A percentile compares a stretch with the other conserved stretches of the same genome.
These are phyloP conservation scores for Tylopilus felleus DNA, from an alignment of 768 basidiomycete species.

Conservation along the genomic window DNA sequence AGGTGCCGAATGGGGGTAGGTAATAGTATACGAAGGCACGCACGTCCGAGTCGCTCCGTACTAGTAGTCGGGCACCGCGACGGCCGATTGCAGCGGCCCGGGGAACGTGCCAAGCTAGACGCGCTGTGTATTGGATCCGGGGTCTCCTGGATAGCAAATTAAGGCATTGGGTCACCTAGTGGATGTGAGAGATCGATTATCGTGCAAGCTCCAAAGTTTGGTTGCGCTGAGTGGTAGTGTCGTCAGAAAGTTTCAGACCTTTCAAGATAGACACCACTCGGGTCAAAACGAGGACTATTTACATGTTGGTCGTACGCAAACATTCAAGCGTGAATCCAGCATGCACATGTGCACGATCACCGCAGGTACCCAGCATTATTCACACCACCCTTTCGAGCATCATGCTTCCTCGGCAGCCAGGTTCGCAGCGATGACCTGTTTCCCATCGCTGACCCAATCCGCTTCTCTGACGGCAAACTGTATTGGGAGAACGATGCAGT, in stretches of 20 bases:
- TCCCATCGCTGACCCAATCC: slow-evolving; percentile 10
- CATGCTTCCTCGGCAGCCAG: not conserved
- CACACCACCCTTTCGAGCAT: not conserved
- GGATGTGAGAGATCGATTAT: slow-evolving; percentile 29
- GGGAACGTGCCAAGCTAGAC: too few species aligned
- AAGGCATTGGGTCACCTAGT: slow-evolving; percentile 19
- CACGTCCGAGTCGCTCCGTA: too few species aligned
- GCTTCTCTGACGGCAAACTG: slow-evolving; percentile 17
- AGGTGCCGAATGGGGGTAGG: too few species aligned
- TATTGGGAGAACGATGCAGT: slow-evolving; percentile 25
- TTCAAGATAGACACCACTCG: too few species aligned
- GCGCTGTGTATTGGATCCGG: too few species aligned
- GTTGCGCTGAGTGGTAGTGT: too few species aligned
- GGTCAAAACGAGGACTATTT: too few species aligned
- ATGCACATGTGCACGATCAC: not conserved
- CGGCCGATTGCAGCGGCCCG: too few species aligned
- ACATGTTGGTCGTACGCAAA: too few species aligned
- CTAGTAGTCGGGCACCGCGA: too few species aligned
- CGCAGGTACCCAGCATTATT: not conserved
- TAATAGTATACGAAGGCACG: too few species aligned
- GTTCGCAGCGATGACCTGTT: not conserved
- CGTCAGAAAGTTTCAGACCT: too few species aligned
- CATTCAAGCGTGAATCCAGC: not conserved
- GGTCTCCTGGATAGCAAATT: slow-evolving; percentile 32
- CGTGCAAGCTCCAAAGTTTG: not conserved